Conservation (phyloP, 2,329 filamentous ascomycete genomes). For the Cercospora berteroae region DNA sequence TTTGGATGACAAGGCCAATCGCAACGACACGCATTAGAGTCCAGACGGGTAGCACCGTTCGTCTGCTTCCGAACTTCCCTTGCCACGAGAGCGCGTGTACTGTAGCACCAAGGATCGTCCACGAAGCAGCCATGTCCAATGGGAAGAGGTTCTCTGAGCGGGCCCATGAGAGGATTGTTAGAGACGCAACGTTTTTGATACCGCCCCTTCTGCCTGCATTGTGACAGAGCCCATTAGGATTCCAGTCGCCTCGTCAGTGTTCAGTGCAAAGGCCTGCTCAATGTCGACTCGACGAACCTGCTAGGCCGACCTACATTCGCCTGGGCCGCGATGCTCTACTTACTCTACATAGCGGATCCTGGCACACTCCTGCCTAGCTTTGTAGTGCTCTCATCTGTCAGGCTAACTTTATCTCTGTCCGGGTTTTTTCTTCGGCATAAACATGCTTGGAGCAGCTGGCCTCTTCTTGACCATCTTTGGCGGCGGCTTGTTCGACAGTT, state of each 20-base stretch:
- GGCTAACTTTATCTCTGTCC: constrained; percentile 4
- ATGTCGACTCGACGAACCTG: background rate
- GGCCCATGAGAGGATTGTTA: background rate
- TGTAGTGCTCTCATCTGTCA: background rate
- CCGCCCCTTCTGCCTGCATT: background rate
- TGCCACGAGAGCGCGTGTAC: constrained; percentile 9
- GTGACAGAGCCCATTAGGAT: background rate
- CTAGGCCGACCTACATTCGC: background rate
- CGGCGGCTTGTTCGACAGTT: constrained; percentile 7
- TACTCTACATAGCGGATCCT: background rate
- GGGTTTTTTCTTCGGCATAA: constrained; percentile 22
- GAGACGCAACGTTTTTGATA: background rate
- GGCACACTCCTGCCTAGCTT: background rate
- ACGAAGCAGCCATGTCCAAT: constrained; percentile 16
- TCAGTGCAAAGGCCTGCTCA: background rate
- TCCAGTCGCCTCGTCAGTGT: background rate
- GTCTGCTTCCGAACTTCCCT: background rate
- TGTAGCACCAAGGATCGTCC: background rate
- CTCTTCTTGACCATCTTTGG: constrained; percentile 18
- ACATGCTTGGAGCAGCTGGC: constrained; percentile 11
- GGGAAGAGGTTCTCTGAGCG: background rate
- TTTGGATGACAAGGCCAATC: background rate
- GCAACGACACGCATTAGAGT: constrained; percentile 3
- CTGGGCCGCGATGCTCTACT: background rate
- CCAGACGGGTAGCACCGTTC: background rate